Conservation (phyloP, 805 yeast genomes). For the Zygosaccharomyces gambellarensis region DNA sequence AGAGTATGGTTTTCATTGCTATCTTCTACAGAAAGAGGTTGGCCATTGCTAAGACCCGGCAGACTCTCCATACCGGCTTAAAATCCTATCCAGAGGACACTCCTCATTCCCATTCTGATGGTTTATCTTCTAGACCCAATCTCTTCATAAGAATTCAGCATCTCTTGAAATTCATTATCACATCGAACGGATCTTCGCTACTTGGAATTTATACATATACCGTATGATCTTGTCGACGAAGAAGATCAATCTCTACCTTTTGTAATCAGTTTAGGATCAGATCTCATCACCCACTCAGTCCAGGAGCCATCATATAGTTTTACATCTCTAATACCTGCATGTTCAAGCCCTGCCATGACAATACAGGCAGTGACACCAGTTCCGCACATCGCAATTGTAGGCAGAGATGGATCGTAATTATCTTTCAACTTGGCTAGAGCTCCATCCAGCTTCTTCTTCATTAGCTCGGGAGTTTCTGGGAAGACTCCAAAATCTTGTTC, state of each 20-base stretch:
- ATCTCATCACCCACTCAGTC: slow-evolving; percentile 43
- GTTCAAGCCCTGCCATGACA: slow-evolving; percentile 66
- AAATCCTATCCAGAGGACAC: background rate
- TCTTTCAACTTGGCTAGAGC: slow-evolving; percentile 43
- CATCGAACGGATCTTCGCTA: background rate
- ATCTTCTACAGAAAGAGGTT: slow-evolving; percentile 12
- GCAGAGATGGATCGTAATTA: slow-evolving; percentile 43
- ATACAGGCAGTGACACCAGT: slow-evolving; percentile 95
- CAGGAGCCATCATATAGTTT: slow-evolving; percentile 82
- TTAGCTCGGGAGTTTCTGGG: slow-evolving; percentile 35
- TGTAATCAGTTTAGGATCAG: slow-evolving; percentile 21
- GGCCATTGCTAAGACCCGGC: slow-evolving; percentile 20
- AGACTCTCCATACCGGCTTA: slow-evolving; percentile 16
- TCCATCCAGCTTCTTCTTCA: slow-evolving; percentile 40
- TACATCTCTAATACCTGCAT: slow-evolving; percentile 45
- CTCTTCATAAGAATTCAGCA: background rate
- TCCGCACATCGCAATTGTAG: slow-evolving; percentile 86
- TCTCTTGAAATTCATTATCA: background rate
- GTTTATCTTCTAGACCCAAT: no score
- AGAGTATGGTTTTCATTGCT: slow-evolving; percentile 21
- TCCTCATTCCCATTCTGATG: background rate
- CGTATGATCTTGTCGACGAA: background rate
- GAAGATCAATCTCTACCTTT: slow-evolving; percentile 19
- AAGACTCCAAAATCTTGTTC: slow-evolving; percentile 43
- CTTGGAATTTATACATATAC: background rate